A percentile compares a stretch with the other conserved stretches of the same genome.
These are phyloP conservation scores for Cyphellophora attinorum DNA, from an alignment of 2,329 filamentous ascomycete species.

Conservation along the genomic window DNA sequence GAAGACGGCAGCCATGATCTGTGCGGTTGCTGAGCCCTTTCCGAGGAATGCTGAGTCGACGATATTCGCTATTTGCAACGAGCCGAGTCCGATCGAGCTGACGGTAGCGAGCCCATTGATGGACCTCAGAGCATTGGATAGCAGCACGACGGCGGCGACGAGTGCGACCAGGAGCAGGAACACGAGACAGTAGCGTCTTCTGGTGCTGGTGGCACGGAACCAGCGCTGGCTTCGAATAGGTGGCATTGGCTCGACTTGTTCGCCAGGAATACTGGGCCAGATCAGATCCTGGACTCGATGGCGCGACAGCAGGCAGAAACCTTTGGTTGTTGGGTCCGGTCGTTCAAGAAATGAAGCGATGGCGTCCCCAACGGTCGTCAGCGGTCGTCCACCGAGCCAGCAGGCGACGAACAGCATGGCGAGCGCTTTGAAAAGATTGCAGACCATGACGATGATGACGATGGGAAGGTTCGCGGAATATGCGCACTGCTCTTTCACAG, in stretches of 20 bases:
- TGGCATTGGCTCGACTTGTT: conserved; percentile 1
- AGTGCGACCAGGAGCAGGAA: conserved; percentile 6
- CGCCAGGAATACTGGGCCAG: not conserved
- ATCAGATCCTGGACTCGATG: conserved; percentile 2
- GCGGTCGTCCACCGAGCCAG: conserved; percentile 11
- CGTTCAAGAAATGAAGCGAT: conserved; percentile 18
- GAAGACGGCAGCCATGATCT: conserved; percentile 11
- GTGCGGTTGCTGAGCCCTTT: not conserved
- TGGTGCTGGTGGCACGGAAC: conserved; percentile 6
- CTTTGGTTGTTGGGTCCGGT: conserved; percentile 21
- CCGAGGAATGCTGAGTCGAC: conserved; percentile 10
- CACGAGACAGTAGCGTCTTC: too few species aligned
- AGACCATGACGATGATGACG: conserved; percentile 12
- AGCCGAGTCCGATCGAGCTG: conserved; percentile 14
- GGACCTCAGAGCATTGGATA: conserved; percentile 5
- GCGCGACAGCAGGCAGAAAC: conserved; percentile 18
- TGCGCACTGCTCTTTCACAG: conserved; percentile 11
- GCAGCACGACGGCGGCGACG: conserved; percentile 3
- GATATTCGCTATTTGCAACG: conserved; percentile 9
- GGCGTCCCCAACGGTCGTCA: conserved; percentile 21
- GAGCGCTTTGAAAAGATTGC: conserved; percentile 12
- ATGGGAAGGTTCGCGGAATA: conserved; percentile 16
- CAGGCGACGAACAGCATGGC: conserved; percentile 14
- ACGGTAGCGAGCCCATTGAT: conserved; percentile 3
- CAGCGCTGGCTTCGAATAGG: conserved; percentile 3